Conservation (phyloP, 345 rosid genomes). For the Populus deltoides region DNA sequence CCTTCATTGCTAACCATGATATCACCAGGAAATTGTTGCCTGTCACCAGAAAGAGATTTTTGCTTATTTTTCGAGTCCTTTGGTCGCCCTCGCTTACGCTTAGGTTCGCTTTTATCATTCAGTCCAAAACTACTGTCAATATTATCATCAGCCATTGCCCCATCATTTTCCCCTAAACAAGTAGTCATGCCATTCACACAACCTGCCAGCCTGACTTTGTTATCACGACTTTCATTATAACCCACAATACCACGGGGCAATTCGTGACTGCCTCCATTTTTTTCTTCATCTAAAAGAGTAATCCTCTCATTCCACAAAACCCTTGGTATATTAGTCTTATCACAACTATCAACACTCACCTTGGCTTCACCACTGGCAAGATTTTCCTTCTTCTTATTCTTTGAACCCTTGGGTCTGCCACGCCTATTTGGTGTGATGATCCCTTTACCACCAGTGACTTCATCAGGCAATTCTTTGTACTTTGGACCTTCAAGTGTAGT, state of each 20-base stretch:
- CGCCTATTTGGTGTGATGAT: neutral
- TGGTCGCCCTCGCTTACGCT: neutral
- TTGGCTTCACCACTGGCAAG: conserved; percentile 6
- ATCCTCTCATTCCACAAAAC: neutral
- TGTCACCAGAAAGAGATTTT: conserved; percentile 4
- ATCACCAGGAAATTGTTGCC: neutral
- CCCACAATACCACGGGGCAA: too few relatives aligned
- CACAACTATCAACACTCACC: neutral
- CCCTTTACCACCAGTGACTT: neutral
- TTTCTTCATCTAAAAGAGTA: neutral
- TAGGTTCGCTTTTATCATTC: neutral
- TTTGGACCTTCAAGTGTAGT: too few relatives aligned
- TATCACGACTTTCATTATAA: too few relatives aligned
- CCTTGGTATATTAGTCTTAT: neutral
- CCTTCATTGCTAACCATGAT: neutral
- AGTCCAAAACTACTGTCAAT: neutral
- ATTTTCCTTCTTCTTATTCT: conserved; percentile 11
- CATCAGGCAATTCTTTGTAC: too few relatives aligned
- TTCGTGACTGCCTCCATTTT: too few relatives aligned
- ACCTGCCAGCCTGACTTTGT: too few relatives aligned
- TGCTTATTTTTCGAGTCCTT: conserved; percentile 23
- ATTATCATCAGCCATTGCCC: neutral
- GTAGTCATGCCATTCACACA: too few relatives aligned
- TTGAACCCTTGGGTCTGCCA: conserved; percentile 30
- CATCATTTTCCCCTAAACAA: neutral